Evolutionary conservation across 2,329 filamentous ascomycete species (phyloP).

Genomic region (Trichophyton simii): DNA sequence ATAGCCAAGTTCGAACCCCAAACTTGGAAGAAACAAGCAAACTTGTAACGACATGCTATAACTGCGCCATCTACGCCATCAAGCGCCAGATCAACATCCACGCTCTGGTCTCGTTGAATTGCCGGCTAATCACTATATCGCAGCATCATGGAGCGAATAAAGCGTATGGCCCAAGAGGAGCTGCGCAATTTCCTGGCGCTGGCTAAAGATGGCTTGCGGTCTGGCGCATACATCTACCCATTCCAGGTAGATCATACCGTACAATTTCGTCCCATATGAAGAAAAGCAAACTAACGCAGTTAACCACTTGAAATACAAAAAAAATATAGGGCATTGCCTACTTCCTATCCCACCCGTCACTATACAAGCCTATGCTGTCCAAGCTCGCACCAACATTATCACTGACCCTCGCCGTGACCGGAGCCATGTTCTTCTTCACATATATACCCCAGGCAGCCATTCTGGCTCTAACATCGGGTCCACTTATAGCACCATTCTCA

Average conservation of each 20-base stretch:
- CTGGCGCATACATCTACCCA: slow-evolving; percentile 74
- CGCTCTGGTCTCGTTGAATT: background rate
- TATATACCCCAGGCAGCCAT: slow-evolving; percentile 76
- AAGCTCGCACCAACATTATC: slow-evolving; percentile 50
- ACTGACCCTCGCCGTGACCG: slow-evolving; percentile 59
- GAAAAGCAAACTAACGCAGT: no score
- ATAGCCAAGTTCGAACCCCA: background rate
- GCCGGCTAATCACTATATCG: background rate
- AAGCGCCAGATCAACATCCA: background rate
- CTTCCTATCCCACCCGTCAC: slow-evolving; percentile 44
- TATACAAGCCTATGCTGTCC: slow-evolving; percentile 48
- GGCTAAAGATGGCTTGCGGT: slow-evolving; percentile 57
- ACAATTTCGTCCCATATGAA: background rate
- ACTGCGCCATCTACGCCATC: background rate
- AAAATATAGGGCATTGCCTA: slow-evolving; percentile 45
- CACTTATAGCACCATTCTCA: slow-evolving; percentile 46
- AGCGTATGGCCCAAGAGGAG: slow-evolving; percentile 53
- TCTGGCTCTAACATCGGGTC: slow-evolving; percentile 73
- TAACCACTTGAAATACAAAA: no score
- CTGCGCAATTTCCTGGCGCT: slow-evolving; percentile 52
- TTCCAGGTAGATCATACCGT: slow-evolving; percentile 45
- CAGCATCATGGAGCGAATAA: slow-evolving; percentile 39
- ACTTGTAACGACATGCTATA: background rate
- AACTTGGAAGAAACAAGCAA: background rate
- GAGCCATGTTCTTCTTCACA: slow-evolving; percentile 74